Conservation (phyloP, 2,329 filamentous ascomycete species). For the Monosporascus sp. region DNA sequence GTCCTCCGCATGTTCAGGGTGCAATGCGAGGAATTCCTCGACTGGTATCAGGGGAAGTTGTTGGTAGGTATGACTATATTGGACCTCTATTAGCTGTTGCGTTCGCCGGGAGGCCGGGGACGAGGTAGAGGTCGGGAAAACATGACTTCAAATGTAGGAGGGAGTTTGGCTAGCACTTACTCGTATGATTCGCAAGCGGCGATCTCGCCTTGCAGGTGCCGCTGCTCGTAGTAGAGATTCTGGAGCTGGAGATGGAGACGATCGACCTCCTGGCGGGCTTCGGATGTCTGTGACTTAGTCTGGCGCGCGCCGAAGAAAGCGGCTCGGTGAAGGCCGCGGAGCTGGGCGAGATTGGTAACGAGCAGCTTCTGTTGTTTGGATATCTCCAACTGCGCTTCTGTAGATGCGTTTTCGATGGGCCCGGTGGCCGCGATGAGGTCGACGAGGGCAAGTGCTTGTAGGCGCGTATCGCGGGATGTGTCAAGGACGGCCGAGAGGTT, state of each 20-base stretch:
- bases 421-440: slow-evolving; percentile 44
- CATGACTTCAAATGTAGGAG: background rate
- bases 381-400: slow-evolving; percentile 51
- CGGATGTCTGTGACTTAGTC: slow-evolving; percentile 80
- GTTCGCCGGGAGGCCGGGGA: slow-evolving; percentile 5
- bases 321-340: slow-evolving; percentile 77
- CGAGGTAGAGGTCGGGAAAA: slow-evolving; percentile 6
- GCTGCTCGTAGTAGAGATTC: slow-evolving; percentile 94
- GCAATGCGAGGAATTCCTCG: slow-evolving; percentile 71
- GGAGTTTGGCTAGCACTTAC: slow-evolving; percentile 45
- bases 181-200: slow-evolving; percentile 85
- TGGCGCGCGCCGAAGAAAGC: slow-evolving; percentile 76
- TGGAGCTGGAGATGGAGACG: slow-evolving; percentile 86
- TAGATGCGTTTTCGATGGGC: slow-evolving; percentile 36
- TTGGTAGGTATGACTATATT: slow-evolving; percentile 73
- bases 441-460: slow-evolving; percentile 64
- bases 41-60: slow-evolving; percentile 78
- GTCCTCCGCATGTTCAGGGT: slow-evolving; percentile 67
- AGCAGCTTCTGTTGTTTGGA: slow-evolving; percentile 76
- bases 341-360: slow-evolving; percentile 69
- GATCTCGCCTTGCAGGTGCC: slow-evolving; percentile 86
- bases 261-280: slow-evolving; percentile 87
- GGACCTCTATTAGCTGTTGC: slow-evolving; percentile 16
- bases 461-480: slow-evolving; percentile 66
- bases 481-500: slow-evolving; percentile 63